These are phyloP conservation scores for Diaporthe sp. DNA, from an alignment of 2,329 filamentous ascomycete species.

Conservation along the genomic window DNA sequence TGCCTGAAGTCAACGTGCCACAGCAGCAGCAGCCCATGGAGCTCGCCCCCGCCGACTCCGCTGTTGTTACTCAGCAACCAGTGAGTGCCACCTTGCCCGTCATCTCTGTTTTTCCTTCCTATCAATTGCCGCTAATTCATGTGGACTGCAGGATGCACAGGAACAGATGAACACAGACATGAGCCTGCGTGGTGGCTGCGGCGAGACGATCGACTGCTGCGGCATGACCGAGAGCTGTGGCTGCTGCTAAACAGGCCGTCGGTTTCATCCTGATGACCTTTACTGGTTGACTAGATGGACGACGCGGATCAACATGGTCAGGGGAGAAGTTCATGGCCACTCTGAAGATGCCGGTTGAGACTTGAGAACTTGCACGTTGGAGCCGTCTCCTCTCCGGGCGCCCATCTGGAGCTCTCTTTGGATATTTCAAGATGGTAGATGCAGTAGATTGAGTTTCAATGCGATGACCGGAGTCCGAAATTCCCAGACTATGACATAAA, in stretches of 20 bases:
- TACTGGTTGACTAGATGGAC: background rate
- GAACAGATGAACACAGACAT: slow-evolving; percentile 17
- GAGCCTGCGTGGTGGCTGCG: slow-evolving; percentile 33
- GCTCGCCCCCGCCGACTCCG: background rate
- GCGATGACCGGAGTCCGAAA: background rate
- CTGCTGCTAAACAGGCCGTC: slow-evolving; percentile 12
- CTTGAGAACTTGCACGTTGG: background rate
- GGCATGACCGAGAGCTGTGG: slow-evolving; percentile 32
- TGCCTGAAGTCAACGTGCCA: slow-evolving; percentile 21
- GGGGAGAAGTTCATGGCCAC: no score
- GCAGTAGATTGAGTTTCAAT: background rate
- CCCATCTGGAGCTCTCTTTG: background rate
- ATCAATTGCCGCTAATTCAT: background rate
- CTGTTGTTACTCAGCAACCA: slow-evolving; percentile 25
- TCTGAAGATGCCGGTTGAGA: background rate
- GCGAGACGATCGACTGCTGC: slow-evolving; percentile 34
- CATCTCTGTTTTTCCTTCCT: background rate
- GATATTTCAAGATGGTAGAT: background rate
- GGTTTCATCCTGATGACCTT: no score
- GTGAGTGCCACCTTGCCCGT: background rate
- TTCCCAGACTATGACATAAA: background rate
- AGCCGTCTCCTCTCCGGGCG: background rate
- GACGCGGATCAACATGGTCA: background rate
- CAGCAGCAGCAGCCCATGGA: slow-evolving; percentile 30
- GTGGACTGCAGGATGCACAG: background rate